Evolutionary conservation across 345 rosid species (phyloP).

Genomic region (Ceriops zippeliana): DNA sequence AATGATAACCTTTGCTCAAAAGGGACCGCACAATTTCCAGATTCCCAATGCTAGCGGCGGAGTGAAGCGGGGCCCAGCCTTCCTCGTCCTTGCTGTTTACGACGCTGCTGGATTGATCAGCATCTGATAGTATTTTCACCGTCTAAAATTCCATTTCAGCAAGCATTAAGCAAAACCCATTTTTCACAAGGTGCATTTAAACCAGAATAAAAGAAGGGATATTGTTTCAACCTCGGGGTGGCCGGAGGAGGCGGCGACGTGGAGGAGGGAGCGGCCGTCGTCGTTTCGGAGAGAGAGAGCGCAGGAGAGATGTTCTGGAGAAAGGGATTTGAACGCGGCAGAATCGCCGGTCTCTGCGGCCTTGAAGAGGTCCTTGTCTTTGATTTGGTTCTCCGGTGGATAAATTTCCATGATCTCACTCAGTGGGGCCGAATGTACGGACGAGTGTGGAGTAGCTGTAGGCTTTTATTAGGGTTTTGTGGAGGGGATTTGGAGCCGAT

Average conservation of each 20-base stretch:
- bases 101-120: slow-evolving; percentile 43
- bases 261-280: slow-evolving; percentile 84
- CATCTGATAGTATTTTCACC: slow-evolving; percentile 46
- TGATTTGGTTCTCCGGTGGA: slow-evolving; percentile 32
- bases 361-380: slow-evolving; percentile 59
- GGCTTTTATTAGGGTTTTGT: too few relatives aligned
- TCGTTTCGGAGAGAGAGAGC: slow-evolving; percentile 63
- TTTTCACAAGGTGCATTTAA: neutral
- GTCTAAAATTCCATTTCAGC: slow-evolving; percentile 37
- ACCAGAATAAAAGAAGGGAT: too few relatives aligned
- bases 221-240: slow-evolving; percentile 36
- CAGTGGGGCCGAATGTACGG: neutral
- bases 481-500: too few relatives aligned
- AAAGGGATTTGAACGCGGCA: slow-evolving; percentile 47
- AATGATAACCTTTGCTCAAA: slow-evolving; percentile 47
- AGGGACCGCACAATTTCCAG: slow-evolving; percentile 52
- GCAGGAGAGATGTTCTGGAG: slow-evolving; percentile 41
- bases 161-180: neutral
- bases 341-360: slow-evolving; percentile 81
- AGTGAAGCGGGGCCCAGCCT: slow-evolving; percentile 93
- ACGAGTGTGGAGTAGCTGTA: too few relatives aligned
- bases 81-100: slow-evolving; percentile 72
- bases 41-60: slow-evolving; percentile 75
- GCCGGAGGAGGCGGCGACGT: slow-evolving; percentile 61
- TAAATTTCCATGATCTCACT: slow-evolving; percentile 37